phyloP scores from a whole-genome alignment of 139 green algal species.

The Chlorella sp. region DNA sequence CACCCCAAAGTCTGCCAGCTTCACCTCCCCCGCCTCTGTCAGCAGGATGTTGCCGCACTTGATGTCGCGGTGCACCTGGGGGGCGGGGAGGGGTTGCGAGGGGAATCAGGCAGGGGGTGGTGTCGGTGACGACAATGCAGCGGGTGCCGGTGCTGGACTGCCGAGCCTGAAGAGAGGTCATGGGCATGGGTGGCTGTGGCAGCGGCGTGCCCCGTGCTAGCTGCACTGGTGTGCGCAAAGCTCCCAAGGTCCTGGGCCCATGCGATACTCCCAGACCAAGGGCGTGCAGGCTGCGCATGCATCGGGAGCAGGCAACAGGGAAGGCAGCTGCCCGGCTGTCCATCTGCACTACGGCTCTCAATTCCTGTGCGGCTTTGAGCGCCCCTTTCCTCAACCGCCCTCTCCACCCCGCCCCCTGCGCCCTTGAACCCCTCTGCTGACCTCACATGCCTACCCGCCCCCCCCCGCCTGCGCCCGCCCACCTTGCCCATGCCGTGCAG shows the following conservation, averaged over 20 bases:
- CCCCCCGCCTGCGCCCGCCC: background rate
- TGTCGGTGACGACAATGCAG: too few species aligned
- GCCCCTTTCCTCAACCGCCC: background rate
- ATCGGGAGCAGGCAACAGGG: background rate
- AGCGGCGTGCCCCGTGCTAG: too few species aligned
- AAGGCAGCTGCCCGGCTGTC: background rate
- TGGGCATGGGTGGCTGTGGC: too few species aligned
- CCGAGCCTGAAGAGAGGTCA: too few species aligned
- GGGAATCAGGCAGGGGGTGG: background rate
- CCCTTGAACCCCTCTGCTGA: background rate
- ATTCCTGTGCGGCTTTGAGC: background rate
- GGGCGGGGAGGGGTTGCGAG: background rate
- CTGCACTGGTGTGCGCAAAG: too few species aligned
- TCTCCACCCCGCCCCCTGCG: background rate
- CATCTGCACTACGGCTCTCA: background rate
- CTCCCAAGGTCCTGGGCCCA: too few species aligned
- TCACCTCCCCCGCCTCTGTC: conserved; percentile 66
- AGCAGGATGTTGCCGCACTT: conserved; percentile 98
- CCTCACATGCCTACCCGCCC: background rate
- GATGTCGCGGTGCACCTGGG: conserved; percentile 94
- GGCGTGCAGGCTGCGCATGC: background rate
- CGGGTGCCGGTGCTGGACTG: too few species aligned
- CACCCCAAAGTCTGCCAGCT: conserved; percentile 68
- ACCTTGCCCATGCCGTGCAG: conserved; percentile 85
- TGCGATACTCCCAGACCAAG: background rate